Evolutionary conservation across 2,329 filamentous ascomycete genomes (phyloP).

Genomic region (Apiospora saccharicola): DNA sequence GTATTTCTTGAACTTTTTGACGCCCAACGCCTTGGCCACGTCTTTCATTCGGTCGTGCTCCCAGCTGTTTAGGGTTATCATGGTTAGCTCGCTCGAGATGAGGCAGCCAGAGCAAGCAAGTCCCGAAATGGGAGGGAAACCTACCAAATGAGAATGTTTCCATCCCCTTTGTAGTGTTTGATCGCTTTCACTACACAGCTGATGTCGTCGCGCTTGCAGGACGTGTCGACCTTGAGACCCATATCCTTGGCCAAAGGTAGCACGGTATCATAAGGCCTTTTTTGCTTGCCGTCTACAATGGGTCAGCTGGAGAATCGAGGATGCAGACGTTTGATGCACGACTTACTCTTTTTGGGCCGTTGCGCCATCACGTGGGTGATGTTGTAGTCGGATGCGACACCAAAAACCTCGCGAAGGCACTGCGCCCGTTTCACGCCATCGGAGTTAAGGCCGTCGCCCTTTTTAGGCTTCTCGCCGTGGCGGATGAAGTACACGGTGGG

Average conservation of each 20-base stretch:
- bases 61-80: slow-evolving; percentile 52
- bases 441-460: slow-evolving; percentile 56
- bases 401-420: slow-evolving; percentile 66
- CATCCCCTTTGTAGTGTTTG: slow-evolving; percentile 52
- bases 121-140: slow-evolving; percentile 19
- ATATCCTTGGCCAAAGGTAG: slow-evolving; percentile 62
- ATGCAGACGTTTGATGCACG: not conserved
- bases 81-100: not conserved
- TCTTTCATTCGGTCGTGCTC: slow-evolving; percentile 61
- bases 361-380: slow-evolving; percentile 67
- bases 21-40: slow-evolving; percentile 60
- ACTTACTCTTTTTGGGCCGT: slow-evolving; percentile 54
- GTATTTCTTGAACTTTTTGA: slow-evolving; percentile 54
- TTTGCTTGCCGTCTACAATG: slow-evolving; percentile 54
- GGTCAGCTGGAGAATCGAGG: not conserved
- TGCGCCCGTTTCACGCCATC: slow-evolving; percentile 64
- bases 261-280: slow-evolving; percentile 64
- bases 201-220: slow-evolving; percentile 62
- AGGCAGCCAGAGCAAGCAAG: no score
- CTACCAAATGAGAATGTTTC: slow-evolving; percentile 66
- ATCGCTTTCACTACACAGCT: slow-evolving; percentile 61
- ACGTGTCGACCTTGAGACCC: slow-evolving; percentile 60
- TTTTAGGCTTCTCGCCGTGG: slow-evolving; percentile 68
- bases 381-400: slow-evolving; percentile 56
- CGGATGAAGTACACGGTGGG: slow-evolving; percentile 69